Evolutionary conservation across 768 basidiomycete genomes (phyloP).

Genomic region (Dentipellis sp.): DNA sequence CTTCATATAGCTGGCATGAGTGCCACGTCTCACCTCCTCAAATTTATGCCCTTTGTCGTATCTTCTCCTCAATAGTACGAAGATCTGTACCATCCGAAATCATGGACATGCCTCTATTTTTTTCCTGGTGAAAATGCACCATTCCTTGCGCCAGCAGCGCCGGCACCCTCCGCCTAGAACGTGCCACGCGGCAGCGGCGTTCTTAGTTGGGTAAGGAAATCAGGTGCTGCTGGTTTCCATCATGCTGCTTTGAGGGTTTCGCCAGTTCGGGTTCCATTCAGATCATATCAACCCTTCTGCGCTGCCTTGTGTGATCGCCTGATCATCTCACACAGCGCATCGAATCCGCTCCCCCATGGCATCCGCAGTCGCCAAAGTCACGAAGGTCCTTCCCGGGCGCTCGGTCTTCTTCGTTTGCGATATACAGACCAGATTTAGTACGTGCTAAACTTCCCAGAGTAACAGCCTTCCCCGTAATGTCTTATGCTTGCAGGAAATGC

Average conservation of each 20-base stretch:
- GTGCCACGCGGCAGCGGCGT: background rate
- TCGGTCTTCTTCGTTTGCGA: constrained; percentile 77
- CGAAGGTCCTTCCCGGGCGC: constrained; percentile 27
- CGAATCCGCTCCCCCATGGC: background rate
- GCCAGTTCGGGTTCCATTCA: no score
- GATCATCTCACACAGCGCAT: no score
- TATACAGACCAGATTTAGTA: constrained; percentile 70
- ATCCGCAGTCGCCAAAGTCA: constrained; percentile 3
- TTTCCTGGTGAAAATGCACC: no score
- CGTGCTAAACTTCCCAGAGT: constrained; percentile 14
- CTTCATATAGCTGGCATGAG: background rate
- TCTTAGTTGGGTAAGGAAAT: background rate
- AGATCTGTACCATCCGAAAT: no score
- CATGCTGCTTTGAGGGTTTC: background rate
- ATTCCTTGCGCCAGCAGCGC: no score
- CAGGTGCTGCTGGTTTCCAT: background rate
- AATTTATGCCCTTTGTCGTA: background rate
- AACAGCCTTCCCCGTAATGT: background rate
- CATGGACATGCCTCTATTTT: no score
- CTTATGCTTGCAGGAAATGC: constrained; percentile 26
- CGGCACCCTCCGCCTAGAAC: background rate
- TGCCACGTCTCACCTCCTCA: background rate
- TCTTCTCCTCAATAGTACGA: no score
- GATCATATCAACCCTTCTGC: no score
- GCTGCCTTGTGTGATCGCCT: no score